phyloP scores from a whole-genome alignment of 2,329 filamentous ascomycete genomes.

The Stagonosporopsis cucurbitacearum region DNA sequence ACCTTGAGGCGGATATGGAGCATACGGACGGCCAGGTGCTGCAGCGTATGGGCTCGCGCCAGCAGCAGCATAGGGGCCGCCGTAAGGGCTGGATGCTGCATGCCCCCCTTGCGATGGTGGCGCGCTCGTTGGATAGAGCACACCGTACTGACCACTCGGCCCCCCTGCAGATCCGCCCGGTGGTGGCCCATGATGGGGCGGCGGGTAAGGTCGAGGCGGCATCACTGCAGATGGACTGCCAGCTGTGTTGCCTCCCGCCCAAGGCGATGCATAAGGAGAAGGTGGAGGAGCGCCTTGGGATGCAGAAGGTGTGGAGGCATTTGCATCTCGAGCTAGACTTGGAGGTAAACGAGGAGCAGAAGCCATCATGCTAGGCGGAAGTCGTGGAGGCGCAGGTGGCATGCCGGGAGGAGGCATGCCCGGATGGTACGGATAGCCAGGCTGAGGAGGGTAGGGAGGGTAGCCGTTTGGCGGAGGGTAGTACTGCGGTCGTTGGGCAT shows the following conservation, averaged over 20 bases:
- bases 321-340: constrained; percentile 42
- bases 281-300: constrained; percentile 37
- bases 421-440: constrained; percentile 38
- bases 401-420: constrained; percentile 41
- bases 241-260: constrained; percentile 41
- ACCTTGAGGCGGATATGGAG: constrained; percentile 34
- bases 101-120: constrained; percentile 34
- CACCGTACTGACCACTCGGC: constrained; percentile 43
- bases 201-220: constrained; percentile 42
- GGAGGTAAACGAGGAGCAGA: constrained; percentile 45
- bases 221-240: constrained; percentile 35
- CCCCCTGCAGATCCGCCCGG: constrained; percentile 29
- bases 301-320: constrained; percentile 31
- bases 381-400: constrained; percentile 38
- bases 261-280: constrained; percentile 47
- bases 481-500: constrained; percentile 39
- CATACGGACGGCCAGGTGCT: constrained; percentile 35
- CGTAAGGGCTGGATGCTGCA: constrained; percentile 34
- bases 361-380: constrained; percentile 35
- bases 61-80: constrained; percentile 38
- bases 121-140: constrained; percentile 42
- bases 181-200: constrained; percentile 34
- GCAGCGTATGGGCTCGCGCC: constrained; percentile 39
- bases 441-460: constrained; percentile 35
- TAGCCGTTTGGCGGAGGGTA: constrained; percentile 44